These are phyloP conservation scores for Lanzia echinophila DNA, from an alignment of 2,329 filamentous ascomycete species.

Conservation along the genomic window DNA sequence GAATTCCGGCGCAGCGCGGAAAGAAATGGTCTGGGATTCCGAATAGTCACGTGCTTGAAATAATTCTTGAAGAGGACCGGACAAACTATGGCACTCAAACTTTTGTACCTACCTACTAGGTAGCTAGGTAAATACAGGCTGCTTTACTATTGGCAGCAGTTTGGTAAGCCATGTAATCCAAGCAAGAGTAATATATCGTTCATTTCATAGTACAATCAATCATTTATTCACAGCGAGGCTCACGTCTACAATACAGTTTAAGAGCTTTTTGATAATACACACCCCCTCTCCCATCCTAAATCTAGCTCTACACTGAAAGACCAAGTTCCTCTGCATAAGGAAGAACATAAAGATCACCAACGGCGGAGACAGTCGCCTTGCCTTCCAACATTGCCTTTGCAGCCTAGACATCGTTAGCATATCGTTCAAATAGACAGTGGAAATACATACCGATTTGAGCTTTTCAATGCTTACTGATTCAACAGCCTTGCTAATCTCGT, in stretches of 20 bases:
- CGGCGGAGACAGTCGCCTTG: slow-evolving; percentile 82
- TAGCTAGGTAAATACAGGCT: no score
- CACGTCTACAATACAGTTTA: slow-evolving; percentile 31
- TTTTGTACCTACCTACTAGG: no score
- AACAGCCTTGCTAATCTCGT: slow-evolving; percentile 70
- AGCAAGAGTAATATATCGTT: neutral
- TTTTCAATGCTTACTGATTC: slow-evolving; percentile 77
- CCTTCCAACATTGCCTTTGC: slow-evolving; percentile 81
- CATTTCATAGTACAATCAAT: slow-evolving; percentile 15
- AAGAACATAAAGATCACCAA: slow-evolving; percentile 86
- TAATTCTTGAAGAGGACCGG: no score
- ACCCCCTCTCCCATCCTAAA: slow-evolving; percentile 15
- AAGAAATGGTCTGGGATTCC: slow-evolving; percentile 3
- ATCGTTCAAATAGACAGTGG: slow-evolving; percentile 4
- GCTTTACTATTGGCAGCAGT: no score
- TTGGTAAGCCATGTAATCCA: neutral
- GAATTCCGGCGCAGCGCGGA: slow-evolving; percentile 12
- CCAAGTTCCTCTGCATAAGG: slow-evolving; percentile 93
- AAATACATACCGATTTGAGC: slow-evolving; percentile 69
- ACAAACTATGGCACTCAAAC: no score
- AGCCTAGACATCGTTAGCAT: slow-evolving; percentile 49
- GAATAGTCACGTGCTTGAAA: slow-evolving; percentile 1
- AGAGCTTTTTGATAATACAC: slow-evolving; percentile 32
- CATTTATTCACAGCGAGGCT: slow-evolving; percentile 21
- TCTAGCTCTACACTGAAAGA: slow-evolving; percentile 71